phyloP scores from a whole-genome alignment of 2,329 filamentous ascomycete genomes.

The Diaporthe longicolla region DNA sequence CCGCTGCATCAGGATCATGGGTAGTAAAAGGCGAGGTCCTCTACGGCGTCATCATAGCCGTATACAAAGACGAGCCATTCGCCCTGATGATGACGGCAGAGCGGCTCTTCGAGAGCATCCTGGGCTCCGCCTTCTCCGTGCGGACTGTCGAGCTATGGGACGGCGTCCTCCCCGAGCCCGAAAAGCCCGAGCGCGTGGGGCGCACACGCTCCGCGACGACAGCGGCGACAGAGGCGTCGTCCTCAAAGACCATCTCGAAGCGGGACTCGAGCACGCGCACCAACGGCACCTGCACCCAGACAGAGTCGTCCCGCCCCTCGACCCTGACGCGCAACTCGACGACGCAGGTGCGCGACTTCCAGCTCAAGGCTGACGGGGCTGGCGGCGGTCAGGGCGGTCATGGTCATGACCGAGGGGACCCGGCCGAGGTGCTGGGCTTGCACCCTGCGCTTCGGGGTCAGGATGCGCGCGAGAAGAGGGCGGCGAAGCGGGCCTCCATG shows the following conservation, averaged over 20 bases:
- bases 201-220: not conserved
- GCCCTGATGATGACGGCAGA: conserved; percentile 39
- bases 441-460: conserved; percentile 25
- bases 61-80: conserved; percentile 39
- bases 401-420: not conserved
- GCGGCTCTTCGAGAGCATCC: conserved; percentile 33
- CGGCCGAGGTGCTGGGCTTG: conserved; percentile 4
- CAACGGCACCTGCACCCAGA: not conserved
- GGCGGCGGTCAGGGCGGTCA: not conserved
- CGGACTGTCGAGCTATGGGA: conserved; percentile 41
- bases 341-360: conserved; percentile 34
- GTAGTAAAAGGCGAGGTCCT: conserved; percentile 38
- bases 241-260: not conserved
- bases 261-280: conserved; percentile 26
- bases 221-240: not conserved
- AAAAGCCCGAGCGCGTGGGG: not conserved
- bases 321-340: conserved; percentile 19
- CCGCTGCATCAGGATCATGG: conserved; percentile 36
- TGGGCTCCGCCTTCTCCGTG: conserved; percentile 38
- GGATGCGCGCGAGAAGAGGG: conserved; percentile 29
- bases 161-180: conserved; percentile 22
- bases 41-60: conserved; percentile 38
- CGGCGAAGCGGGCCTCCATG: not conserved
- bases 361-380: conserved; percentile 10
- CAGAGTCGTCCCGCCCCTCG: not conserved